Evolutionary conservation across 805 yeast genomes (phyloP).

Genomic region (Cyberlindnera maritima): DNA sequence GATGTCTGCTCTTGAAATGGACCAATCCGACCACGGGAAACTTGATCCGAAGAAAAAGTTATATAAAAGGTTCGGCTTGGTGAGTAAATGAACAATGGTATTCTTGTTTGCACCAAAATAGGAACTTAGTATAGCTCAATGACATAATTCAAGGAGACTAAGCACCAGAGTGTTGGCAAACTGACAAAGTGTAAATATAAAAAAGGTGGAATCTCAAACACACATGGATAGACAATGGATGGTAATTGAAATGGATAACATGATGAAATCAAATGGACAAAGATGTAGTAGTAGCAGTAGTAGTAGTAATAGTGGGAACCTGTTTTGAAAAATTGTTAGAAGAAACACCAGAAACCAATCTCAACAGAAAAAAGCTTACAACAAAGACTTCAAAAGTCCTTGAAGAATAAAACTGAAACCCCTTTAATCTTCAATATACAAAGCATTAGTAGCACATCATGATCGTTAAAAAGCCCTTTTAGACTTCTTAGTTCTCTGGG

Average conservation of each 20-base stretch:
- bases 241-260: no score
- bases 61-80: slow-evolving; percentile 42
- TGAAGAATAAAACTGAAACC: slow-evolving; percentile 16
- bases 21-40: slow-evolving; percentile 50
- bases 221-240: background rate
- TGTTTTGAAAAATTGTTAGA: slow-evolving; percentile 1
- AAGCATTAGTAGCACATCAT: slow-evolving; percentile 18
- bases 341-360: slow-evolving; percentile 1
- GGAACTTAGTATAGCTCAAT: slow-evolving; percentile 64
- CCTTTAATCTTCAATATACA: slow-evolving; percentile 25
- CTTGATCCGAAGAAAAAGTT: slow-evolving; percentile 22
- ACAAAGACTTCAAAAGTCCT: slow-evolving; percentile 3
- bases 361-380: slow-evolving; percentile 8
- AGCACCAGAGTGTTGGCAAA: slow-evolving; percentile 96
- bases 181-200: slow-evolving; percentile 36
- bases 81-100: slow-evolving; percentile 65
- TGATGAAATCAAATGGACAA: background rate
- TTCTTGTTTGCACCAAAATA: slow-evolving; percentile 91
- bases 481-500: slow-evolving; percentile 63
- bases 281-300: no score
- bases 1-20: slow-evolving; percentile 64
- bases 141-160: slow-evolving; percentile 32
- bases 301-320: no score
- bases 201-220: background rate
- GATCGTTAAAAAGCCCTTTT: slow-evolving; percentile 3